Evolutionary conservation across 306 rosid genomes (phyloP), one percentile per base, ranked within the genome.

Genomic region (Canavalia ensiformis): DNA sequence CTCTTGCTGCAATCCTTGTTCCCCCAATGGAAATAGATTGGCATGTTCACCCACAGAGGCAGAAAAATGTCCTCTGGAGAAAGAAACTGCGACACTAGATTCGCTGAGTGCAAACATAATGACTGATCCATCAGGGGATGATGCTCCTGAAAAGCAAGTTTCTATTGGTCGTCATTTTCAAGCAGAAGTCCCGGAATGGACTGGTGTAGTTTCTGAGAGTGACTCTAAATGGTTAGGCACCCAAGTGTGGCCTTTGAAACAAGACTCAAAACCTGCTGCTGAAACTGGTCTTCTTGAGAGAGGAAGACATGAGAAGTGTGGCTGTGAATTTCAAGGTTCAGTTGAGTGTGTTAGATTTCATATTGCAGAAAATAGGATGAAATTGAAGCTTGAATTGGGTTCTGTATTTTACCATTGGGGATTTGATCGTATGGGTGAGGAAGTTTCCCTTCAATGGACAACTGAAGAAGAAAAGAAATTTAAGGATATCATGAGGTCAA

Each of bases 391-490:
- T 46, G 91, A 93, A 76, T 84, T 95, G 79, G 93, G 96, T 29
- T 70, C 84, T 30, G 89, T 30, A 57, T 93, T 93, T 85, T 93
- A 82, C 81, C 86, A 10, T 13, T 95, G 96, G 96, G 84, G 88
- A 79, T 90, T 95, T 72, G 78, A 90, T 86, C 76, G 68, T 2
- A 95, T 90, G 97, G 98, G 98, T 1, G 99, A 95, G 87, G 97
- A 90, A 69, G 88, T 91, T 87, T 91, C 91, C 4, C 97, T 95
- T 83, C 90, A 74, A 59, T 95, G 99, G 99, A 87, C 93, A 11
- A 6, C 76, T 51, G 91, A 68, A 44, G 97, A 93, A 65, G 97
- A 93, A 78, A 86, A 82, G 81, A 89, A 78, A 84, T 93, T 91
- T 75, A 89, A 87, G 88, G 85, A 87, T 80, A 70, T 88, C 66